Evolutionary conservation across 2,329 filamentous ascomycete genomes (phyloP).

Genomic region (Aspergillus novofumigatus): DNA sequence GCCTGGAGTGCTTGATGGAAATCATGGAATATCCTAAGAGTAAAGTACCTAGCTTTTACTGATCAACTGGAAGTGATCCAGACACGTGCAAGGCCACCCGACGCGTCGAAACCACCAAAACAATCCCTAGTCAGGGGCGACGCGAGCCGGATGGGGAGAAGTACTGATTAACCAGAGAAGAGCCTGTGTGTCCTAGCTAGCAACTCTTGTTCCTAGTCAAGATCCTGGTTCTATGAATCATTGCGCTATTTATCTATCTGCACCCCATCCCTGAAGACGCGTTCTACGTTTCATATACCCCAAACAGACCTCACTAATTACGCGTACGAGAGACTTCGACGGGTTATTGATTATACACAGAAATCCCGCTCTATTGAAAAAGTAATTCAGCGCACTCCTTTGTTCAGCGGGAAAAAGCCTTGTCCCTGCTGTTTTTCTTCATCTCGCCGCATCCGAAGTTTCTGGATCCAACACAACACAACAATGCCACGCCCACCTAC

Average conservation of each 20-base stretch:
- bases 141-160: too few relatives aligned
- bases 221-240: background rate
- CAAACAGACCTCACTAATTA: background rate
- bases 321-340: background rate
- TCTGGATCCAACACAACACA: background rate
- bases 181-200: background rate
- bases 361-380: background rate
- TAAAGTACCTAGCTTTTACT: background rate
- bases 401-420: background rate
- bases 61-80: background rate
- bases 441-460: background rate
- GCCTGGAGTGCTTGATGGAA: too few relatives aligned
- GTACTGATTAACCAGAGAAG: background rate
- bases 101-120: background rate
- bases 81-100: background rate
- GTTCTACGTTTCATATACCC: background rate
- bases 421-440: background rate
- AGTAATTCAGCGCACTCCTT: background rate
- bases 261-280: background rate
- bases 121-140: background rate
- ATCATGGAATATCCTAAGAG: background rate
- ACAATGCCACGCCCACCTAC: constrained; percentile 27
- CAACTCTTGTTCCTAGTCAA: background rate
- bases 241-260: background rate
- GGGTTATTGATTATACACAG: background rate